phyloP scores from a whole-genome alignment of 176 grass and related monocot species.

The Zoysia pacifica region DNA sequence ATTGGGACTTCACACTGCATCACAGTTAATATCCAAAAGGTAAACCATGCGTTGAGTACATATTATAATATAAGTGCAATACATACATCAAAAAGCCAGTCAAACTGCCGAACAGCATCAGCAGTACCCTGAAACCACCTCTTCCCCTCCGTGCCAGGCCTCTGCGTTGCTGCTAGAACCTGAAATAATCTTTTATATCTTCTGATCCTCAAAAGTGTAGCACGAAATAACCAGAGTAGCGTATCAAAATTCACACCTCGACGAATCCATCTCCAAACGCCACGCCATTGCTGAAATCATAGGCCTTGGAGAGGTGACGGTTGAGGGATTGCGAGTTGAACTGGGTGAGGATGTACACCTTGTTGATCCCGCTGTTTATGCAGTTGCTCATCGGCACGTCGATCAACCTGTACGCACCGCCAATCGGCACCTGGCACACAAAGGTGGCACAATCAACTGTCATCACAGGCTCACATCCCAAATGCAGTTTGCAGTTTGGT shows the following conservation, averaged over 20 bases:
- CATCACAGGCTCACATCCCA: too few relatives aligned
- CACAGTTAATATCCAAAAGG: not conserved
- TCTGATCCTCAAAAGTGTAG: constrained; percentile 3
- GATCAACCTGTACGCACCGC: constrained; percentile 82
- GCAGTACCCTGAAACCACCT: constrained; percentile 92
- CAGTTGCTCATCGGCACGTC: constrained; percentile 99
- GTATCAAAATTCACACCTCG: constrained; percentile 48
- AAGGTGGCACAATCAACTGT: not conserved
- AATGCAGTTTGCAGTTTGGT: not conserved
- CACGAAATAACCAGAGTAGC: not conserved
- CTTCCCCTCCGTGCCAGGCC: constrained; percentile 64
- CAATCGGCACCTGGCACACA: constrained; percentile 73
- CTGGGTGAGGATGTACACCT: constrained; percentile 92
- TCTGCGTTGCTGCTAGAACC: constrained; percentile 92
- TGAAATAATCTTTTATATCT: constrained; percentile 33
- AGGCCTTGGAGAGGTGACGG: constrained; percentile 74
- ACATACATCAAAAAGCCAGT: constrained; percentile 86
- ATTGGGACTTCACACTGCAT: not conserved
- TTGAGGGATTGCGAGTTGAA: constrained; percentile 91
- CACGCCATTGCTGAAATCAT: constrained; percentile 68
- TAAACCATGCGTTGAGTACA: not conserved
- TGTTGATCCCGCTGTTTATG: constrained; percentile 91
- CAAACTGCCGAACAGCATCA: constrained; percentile 86
- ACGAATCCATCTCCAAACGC: constrained; percentile 78
- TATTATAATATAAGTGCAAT: not conserved